Evolutionary conservation across 176 grass and related monocot species (phyloP), one percentile per base, ranked within the genome.

Genomic region (Metroxylon sagu): DNA sequence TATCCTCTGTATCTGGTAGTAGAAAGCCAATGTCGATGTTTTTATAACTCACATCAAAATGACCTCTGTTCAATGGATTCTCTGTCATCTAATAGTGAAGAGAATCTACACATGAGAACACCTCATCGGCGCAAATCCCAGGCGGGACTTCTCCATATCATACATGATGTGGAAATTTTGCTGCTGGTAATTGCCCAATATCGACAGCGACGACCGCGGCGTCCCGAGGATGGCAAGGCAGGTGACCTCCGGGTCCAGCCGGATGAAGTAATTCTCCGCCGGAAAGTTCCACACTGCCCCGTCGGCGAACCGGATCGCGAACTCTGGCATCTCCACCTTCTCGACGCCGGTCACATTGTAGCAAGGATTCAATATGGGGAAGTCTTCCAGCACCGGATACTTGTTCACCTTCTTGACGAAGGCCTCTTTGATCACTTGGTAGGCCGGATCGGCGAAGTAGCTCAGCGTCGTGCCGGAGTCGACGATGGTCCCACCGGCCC

Each of bases 381-480:
- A 92, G 52, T 76, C 79, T 4, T 52, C 6, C 25, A 92, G 16
- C 25, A 81, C 50, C 0, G 76, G 82, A 56, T 98, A 97, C 6
- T 64, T 54, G 17, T 62, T 27, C 66, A 98, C 78, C 14, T 64
- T 72, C 2, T 83, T 61, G 4, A 83, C 1, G 77, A 98, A 89
- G 7, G 94, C 94, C 14, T 77, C 76, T 52, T 76, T 76, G 29
- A 98, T 83, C 50, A 55, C 73, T 48, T 19, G 25, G 62, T 98
- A 89, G 19, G 94, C 94, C 35, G 84, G 88, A 62, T 79, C 73
- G 2, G 85, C 73, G 79, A 98, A 92, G 72, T 98, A 98, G 80
- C 66, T 98, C 43, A 98, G 82, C 67, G 88, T 98, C 19, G 94
- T 98, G 51, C 94, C 94, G 4, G 94, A 98, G 64, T 98, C 94